Conservation (phyloP, 2,329 filamentous ascomycete genomes). For the Alternaria sp. region DNA sequence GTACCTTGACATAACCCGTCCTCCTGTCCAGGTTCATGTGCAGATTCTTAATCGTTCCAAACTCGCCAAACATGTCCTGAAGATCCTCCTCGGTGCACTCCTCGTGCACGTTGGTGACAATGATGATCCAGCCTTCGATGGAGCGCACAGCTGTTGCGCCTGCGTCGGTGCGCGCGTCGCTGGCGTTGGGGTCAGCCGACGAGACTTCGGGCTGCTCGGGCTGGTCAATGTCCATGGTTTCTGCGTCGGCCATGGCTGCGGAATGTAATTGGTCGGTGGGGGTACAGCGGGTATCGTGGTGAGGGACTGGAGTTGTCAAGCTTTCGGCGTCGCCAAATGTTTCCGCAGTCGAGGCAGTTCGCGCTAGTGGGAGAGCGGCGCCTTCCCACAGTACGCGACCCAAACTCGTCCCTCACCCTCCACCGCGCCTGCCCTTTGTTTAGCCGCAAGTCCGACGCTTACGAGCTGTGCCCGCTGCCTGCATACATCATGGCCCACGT, state of each 20-base stretch:
- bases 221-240: conserved; percentile 55
- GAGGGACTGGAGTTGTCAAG: background rate
- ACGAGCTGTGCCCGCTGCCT: background rate
- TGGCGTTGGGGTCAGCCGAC: conserved; percentile 46
- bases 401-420: background rate
- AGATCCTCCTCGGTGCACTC: conserved; percentile 85
- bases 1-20: conserved; percentile 86
- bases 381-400: conserved; percentile 5
- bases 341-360: conserved; percentile 10
- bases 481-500: conserved; percentile 8
- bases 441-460: background rate
- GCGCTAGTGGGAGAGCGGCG: conserved; percentile 14
- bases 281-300: conserved; percentile 5
- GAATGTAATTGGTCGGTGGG: conserved; percentile 7
- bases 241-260: conserved; percentile 54
- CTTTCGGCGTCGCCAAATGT: conserved; percentile 19
- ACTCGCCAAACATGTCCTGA: conserved; percentile 83
- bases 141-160: conserved; percentile 83
- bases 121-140: conserved; percentile 89
- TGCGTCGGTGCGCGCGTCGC: conserved; percentile 74
- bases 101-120: conserved; percentile 87
- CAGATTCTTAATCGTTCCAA: conserved; percentile 85
- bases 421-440: background rate
- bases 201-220: conserved; percentile 32
- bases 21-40: conserved; percentile 83